phyloP scores from a whole-genome alignment of 768 basidiomycete species.

The Suillus bovinus region DNA sequence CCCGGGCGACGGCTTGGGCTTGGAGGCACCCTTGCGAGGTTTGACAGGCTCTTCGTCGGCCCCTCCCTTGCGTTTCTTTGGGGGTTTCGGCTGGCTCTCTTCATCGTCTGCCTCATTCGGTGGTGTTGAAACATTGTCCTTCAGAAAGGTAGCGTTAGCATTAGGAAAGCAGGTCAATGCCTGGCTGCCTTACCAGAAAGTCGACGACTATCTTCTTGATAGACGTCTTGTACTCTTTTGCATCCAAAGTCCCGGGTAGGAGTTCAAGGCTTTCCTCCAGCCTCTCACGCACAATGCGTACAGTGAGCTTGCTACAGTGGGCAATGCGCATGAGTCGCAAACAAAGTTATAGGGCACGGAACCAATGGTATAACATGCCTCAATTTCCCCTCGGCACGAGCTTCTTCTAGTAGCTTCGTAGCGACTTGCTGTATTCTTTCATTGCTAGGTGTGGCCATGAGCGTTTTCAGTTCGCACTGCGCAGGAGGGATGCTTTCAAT shows the following conservation, averaged over 20 bases:
- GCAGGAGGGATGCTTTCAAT: neutral
- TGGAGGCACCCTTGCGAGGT: neutral
- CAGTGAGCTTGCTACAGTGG: conserved; percentile 37
- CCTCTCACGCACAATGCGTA: conserved; percentile 49
- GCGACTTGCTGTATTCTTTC: conserved; percentile 21
- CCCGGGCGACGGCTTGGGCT: neutral
- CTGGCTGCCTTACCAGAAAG: conserved; percentile 14
- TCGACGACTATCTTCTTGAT: conserved; percentile 38
- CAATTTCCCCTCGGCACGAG: conserved; percentile 23
- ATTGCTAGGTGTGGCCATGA: conserved; percentile 19
- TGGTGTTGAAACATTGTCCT: neutral
- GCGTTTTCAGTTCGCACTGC: neutral
- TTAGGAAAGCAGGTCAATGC: neutral
- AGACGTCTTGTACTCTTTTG: conserved; percentile 43
- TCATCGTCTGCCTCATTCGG: conserved; percentile 7
- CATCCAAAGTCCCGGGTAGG: conserved; percentile 44
- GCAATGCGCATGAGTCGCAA: neutral
- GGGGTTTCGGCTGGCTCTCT: neutral
- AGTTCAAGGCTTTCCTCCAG: conserved; percentile 49
- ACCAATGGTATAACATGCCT: conserved; percentile 11
- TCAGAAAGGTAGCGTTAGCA: neutral
- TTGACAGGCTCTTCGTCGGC: neutral
- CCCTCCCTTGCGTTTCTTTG: conserved; percentile 15
- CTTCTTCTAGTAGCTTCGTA: conserved; percentile 22
- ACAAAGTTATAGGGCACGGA: neutral